phyloP scores from a whole-genome alignment of 192 early-diverging fungal species.

The Linnemannia schmuckeri region DNA sequence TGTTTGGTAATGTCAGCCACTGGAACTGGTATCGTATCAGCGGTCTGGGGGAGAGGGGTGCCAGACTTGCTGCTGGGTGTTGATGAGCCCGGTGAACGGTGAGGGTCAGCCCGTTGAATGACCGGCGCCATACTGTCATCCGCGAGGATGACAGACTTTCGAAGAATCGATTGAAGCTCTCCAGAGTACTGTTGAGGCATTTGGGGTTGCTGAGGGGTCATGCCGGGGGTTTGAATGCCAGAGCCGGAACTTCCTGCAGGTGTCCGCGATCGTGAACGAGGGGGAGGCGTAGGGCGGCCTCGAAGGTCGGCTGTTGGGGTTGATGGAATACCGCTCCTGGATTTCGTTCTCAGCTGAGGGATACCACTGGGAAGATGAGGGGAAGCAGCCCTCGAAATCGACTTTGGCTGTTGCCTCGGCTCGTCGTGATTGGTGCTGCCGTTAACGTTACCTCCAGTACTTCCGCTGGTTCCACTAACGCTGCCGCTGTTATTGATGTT shows the following conservation, averaged over 20 bases:
- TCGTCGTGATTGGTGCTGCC: conserved; percentile 20
- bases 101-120: conserved; percentile 7
- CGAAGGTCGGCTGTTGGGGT: conserved; percentile 40
- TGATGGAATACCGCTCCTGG: conserved; percentile 39
- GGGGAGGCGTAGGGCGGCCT: conserved; percentile 41
- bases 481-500: conserved; percentile 6
- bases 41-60: conserved; percentile 39
- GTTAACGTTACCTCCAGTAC: conserved; percentile 3
- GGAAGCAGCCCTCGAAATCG: conserved; percentile 35
- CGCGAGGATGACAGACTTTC: conserved; percentile 33
- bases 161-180: conserved; percentile 45
- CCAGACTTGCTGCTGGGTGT: conserved; percentile 48
- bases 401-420: conserved; percentile 11
- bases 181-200: conserved; percentile 46
- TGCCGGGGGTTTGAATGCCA: not conserved
- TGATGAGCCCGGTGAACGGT: conserved; percentile 34
- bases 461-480: not conserved
- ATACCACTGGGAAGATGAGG: conserved; percentile 52
- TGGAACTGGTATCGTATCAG: conserved; percentile 46
- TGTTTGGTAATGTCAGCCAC: conserved; percentile 46
- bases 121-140: not conserved
- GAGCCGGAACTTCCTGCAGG: conserved; percentile 36
- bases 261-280: conserved; percentile 47
- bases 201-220: conserved; percentile 44
- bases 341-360: conserved; percentile 50